phyloP scores from a whole-genome alignment of 2,329 filamentous ascomycete species.

The Neofusicoccum laricinum region DNA sequence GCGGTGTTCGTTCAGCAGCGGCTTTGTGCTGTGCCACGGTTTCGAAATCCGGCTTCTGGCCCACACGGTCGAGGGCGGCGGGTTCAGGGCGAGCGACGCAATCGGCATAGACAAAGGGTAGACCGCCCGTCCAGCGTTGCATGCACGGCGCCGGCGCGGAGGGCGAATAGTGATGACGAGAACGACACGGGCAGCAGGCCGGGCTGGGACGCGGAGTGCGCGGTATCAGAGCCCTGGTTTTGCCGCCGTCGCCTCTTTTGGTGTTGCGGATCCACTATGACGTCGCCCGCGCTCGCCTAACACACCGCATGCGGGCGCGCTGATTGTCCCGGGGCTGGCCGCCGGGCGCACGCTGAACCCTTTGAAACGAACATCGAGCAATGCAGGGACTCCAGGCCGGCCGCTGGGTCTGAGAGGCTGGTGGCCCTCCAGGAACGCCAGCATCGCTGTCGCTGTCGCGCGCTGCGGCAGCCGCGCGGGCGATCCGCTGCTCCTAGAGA shows the following conservation, averaged over 20 bases:
- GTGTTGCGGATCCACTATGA: constrained; percentile 15
- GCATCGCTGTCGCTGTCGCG: background rate
- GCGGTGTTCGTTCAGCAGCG: background rate
- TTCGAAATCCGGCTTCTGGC: background rate
- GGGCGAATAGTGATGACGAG: background rate
- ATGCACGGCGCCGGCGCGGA: constrained; percentile 5
- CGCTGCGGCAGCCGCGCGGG: background rate
- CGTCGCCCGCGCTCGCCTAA: constrained; percentile 11
- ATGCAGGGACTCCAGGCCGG: constrained; percentile 4
- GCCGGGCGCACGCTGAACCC: constrained; percentile 2
- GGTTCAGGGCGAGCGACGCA: background rate
- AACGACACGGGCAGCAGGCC: constrained; percentile 5
- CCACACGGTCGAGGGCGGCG: background rate
- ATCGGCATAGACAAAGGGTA: background rate
- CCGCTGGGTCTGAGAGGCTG: background rate
- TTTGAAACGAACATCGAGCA: background rate
- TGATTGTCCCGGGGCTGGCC: background rate
- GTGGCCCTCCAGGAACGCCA: background rate
- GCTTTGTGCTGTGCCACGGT: background rate
- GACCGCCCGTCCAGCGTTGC: constrained; percentile 9
- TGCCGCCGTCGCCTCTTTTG: constrained; percentile 12
- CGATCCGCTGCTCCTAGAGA: constrained; percentile 5
- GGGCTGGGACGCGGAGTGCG: background rate
- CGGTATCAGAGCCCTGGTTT: constrained; percentile 8
- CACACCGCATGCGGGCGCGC: constrained; percentile 11